These are phyloP conservation scores for Pistacia atlantica DNA, from an alignment of 345 rosid genomes.

Conservation along the genomic window DNA sequence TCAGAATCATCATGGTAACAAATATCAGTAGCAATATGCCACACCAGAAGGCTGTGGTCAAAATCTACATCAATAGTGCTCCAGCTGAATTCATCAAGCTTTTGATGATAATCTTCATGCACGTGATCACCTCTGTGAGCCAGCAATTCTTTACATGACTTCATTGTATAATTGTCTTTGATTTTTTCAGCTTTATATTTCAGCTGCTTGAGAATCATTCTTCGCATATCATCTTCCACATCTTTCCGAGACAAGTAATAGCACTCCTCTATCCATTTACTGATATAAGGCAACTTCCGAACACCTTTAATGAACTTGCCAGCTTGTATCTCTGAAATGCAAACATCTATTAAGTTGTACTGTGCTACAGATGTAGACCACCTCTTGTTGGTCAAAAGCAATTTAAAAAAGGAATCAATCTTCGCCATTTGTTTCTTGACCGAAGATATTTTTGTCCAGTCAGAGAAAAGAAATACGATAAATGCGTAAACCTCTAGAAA, in stretches of 20 bases:
- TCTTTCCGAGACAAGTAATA: background rate
- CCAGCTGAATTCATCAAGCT: no score
- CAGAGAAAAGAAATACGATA: background rate
- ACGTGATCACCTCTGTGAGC: background rate
- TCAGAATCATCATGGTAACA: background rate
- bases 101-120: no score
- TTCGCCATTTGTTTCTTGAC: no score
- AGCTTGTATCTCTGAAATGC: no score
- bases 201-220: background rate
- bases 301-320: no score
- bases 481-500: background rate
- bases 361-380: slow-evolving; percentile 12
- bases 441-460: background rate
- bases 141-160: background rate
- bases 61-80: background rate
- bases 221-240: background rate
- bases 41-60: slow-evolving; percentile 10
- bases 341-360: background rate
- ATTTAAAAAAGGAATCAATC: no score
- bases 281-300: no score
- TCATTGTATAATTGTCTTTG: background rate
- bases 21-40: slow-evolving; percentile 16
- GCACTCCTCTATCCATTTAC: no score
- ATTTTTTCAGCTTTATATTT: no score
- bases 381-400: no score